These are phyloP conservation scores for Tephrocybe sp. DNA, from an alignment of 768 basidiomycete genomes.

Conservation along the genomic window DNA sequence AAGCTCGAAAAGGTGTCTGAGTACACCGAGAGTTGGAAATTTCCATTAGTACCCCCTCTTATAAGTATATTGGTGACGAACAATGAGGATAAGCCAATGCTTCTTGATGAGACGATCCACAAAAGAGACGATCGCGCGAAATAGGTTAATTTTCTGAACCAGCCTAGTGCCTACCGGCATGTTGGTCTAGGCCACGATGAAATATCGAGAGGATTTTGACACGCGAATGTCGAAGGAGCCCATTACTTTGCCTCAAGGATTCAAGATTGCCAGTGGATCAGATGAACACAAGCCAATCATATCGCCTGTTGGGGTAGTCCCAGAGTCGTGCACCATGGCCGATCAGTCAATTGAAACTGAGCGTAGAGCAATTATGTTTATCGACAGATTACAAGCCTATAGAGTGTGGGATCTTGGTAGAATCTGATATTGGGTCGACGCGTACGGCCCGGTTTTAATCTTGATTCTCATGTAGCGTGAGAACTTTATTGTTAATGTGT, in stretches of 20 bases:
- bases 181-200: conserved; percentile 4
- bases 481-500: no score
- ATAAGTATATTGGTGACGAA: conserved; percentile 22
- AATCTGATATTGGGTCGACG: no score
- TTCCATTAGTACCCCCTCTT: conserved; percentile 8
- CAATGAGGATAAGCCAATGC: conserved; percentile 39
- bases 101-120: conserved; percentile 18
- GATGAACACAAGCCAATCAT: not conserved
- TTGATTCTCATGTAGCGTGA: conserved; percentile 4
- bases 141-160: conserved; percentile 22
- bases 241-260: not conserved
- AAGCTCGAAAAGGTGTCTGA: conserved; percentile 11
- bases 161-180: conserved; percentile 33
- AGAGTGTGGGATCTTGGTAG: no score
- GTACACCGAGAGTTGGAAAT: conserved; percentile 16
- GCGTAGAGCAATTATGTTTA: not conserved
- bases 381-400: not conserved
- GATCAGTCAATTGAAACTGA: not conserved
- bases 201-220: conserved; percentile 7
- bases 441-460: not conserved
- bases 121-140: conserved; percentile 21
- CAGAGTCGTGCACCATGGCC: not conserved
- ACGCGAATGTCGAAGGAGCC: not conserved
- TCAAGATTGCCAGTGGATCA: not conserved
- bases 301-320: not conserved